Conservation (phyloP, 1,139 yeast species). For the Taphrina deformans region DNA sequence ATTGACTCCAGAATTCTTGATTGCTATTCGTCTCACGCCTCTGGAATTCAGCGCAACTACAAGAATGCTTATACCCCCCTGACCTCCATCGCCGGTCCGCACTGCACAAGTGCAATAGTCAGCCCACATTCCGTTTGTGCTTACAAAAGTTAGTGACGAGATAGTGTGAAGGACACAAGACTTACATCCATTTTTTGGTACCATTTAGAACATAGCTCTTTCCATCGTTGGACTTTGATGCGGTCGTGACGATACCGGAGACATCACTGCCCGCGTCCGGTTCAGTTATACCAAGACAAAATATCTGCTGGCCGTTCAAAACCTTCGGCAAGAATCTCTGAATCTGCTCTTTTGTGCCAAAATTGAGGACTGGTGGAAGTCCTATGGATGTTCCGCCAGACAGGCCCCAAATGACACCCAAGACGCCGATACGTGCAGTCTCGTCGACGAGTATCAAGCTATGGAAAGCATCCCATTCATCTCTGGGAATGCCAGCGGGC, state of each 20-base stretch:
- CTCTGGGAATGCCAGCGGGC: constrained; percentile 73
- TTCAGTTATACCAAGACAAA: constrained; percentile 49
- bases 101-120: constrained; percentile 53
- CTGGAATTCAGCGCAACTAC: constrained; percentile 48
- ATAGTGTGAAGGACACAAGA: too few species aligned
- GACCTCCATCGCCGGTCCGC: constrained; percentile 49
- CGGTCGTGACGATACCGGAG: constrained; percentile 49
- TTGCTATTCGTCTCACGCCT: constrained; percentile 45
- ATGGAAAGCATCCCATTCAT: constrained; percentile 89
- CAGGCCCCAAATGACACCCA: constrained; percentile 47
- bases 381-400: constrained; percentile 49
- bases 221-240: constrained; percentile 46
- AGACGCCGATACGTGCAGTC: constrained; percentile 48
- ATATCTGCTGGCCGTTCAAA: constrained; percentile 47
- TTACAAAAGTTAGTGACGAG: constrained; percentile 53
- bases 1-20: constrained; percentile 49
- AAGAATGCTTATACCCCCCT: constrained; percentile 50
- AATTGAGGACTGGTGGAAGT: constrained; percentile 47
- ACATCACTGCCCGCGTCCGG: constrained; percentile 52
- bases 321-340: constrained; percentile 46
- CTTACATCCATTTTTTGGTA: constrained; percentile 49
- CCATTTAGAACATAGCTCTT: constrained; percentile 49
- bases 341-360: constrained; percentile 43
- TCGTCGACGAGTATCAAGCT: constrained; percentile 72
- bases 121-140: constrained; percentile 44